Conservation (phyloP, 2,329 filamentous ascomycete species). For the Talaromyces sp. region DNA sequence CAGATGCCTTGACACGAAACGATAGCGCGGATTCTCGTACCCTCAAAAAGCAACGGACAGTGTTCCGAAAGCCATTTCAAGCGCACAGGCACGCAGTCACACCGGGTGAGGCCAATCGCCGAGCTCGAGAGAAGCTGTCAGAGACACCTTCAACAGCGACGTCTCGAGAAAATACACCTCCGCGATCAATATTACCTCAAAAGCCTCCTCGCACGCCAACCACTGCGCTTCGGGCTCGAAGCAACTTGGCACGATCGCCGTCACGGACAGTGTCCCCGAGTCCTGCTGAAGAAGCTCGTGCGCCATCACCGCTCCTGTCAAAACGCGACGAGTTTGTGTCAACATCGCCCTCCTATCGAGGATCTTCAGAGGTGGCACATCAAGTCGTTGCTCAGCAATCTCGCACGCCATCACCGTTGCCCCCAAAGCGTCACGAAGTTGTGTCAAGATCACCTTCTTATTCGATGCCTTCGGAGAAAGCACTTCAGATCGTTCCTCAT, state of each 20-base stretch:
- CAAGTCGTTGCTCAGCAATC: slow-evolving; percentile 24
- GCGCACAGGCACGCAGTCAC: slow-evolving; percentile 54
- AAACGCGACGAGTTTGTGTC: slow-evolving; percentile 13
- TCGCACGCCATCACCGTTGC: slow-evolving; percentile 3
- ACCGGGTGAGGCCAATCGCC: slow-evolving; percentile 35
- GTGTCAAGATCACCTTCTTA: slow-evolving; percentile 20
- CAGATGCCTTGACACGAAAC: slow-evolving; percentile 45
- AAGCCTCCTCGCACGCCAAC: slow-evolving; percentile 33
- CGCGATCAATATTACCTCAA: slow-evolving; percentile 31
- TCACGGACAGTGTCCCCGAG: slow-evolving; percentile 18
- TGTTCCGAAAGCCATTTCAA: slow-evolving; percentile 62
- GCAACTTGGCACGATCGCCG: slow-evolving; percentile 29
- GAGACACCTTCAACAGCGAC: slow-evolving; percentile 36
- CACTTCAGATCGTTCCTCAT: slow-evolving; percentile 26
- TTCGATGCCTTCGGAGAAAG: slow-evolving; percentile 17
- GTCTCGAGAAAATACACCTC: slow-evolving; percentile 33
- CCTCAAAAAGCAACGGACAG: slow-evolving; percentile 57
- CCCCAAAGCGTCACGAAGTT: slow-evolving; percentile 5
- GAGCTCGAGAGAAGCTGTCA: slow-evolving; percentile 35
- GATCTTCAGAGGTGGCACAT: slow-evolving; percentile 21
- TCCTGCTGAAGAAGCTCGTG: slow-evolving; percentile 2
- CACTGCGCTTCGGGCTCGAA: slow-evolving; percentile 37
- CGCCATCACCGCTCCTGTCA: slow-evolving; percentile 7
- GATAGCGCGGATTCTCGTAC: slow-evolving; percentile 40
- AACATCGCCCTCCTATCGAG: slow-evolving; percentile 20